These are phyloP conservation scores for Cyclostephanos invisitatus DNA, from an alignment of 108 stramenopile species.

Conservation along the genomic window DNA sequence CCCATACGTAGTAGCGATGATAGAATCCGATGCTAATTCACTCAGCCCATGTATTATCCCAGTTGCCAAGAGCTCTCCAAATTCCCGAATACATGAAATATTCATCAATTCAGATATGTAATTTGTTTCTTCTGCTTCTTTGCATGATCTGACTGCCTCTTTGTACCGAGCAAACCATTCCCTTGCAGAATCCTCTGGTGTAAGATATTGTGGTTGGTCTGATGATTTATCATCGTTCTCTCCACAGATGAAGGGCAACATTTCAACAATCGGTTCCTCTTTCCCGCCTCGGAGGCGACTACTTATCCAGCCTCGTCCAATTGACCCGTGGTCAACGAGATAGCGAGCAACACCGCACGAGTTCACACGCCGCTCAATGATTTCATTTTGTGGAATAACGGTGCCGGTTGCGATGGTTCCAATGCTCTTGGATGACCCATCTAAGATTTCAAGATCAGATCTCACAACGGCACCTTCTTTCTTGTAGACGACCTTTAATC, in stretches of 20 bases:
- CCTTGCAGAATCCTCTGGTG: conserved; percentile 68
- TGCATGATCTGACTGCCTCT: background rate
- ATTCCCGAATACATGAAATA: conserved; percentile 46
- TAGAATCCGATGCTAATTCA: conserved; percentile 58
- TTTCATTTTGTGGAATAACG: conserved; percentile 57
- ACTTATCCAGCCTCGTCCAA: conserved; percentile 86
- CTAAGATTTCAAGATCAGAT: conserved; percentile 83
- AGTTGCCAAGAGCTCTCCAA: conserved; percentile 41
- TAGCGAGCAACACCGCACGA: conserved; percentile 89
- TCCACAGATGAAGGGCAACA: conserved; percentile 37
- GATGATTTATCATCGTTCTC: conserved; percentile 26
- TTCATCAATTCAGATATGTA: conserved; percentile 21
- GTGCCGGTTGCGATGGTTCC: conserved; percentile 72
- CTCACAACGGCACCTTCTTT: conserved; percentile 78
- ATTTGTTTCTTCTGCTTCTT: conserved; percentile 10
- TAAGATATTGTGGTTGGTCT: conserved; percentile 23
- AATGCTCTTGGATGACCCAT: conserved; percentile 63
- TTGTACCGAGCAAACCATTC: conserved; percentile 57
- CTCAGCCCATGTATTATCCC: conserved; percentile 52
- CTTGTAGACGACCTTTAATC: conserved; percentile 74
- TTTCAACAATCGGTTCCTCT: conserved; percentile 83
- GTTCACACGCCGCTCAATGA: conserved; percentile 85
- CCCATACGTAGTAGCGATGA: conserved; percentile 50
- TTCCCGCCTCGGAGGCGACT: conserved; percentile 84
- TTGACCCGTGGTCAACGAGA: conserved; percentile 59